These are phyloP conservation scores for Ascosphaera aggregata DNA, from an alignment of 2,329 filamentous ascomycete species.

Conservation along the genomic window DNA sequence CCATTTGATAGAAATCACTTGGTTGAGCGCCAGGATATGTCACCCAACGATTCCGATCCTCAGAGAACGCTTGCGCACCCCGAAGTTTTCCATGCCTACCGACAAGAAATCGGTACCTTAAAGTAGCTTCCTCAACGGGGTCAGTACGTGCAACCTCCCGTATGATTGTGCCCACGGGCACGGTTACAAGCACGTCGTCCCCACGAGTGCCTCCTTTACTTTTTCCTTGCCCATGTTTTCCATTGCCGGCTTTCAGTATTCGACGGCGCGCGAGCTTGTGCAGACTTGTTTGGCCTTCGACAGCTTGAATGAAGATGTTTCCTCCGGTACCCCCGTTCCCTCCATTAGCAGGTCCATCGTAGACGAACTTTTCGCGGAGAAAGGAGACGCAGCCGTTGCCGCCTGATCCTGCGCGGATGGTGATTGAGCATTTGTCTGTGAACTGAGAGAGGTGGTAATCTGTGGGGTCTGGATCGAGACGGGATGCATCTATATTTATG, in stretches of 20 bases:
- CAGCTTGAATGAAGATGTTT: conserved; percentile 82
- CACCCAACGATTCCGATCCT: conserved; percentile 51
- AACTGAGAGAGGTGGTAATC: conserved; percentile 71
- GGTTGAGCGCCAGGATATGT: conserved; percentile 60
- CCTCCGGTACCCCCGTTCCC: conserved; percentile 85
- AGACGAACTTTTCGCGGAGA: conserved; percentile 69
- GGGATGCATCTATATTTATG: conserved; percentile 19
- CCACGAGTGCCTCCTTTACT: conserved; percentile 46
- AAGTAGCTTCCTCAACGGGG: conserved; percentile 45
- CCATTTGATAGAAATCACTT: conserved; percentile 39
- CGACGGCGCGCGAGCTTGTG: conserved; percentile 70
- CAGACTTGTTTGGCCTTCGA: conserved; percentile 72
- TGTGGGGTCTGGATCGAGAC: conserved; percentile 58
- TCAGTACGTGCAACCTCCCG: conserved; percentile 61
- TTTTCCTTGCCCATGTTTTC: conserved; percentile 24
- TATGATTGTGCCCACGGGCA: conserved; percentile 81
- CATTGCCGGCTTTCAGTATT: conserved; percentile 26
- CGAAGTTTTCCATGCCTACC: conserved; percentile 15
- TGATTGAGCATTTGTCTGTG: conserved; percentile 61
- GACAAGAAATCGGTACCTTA: conserved; percentile 5
- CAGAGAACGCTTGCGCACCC: conserved; percentile 18
- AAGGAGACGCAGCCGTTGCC: conserved; percentile 92
- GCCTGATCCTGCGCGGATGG: conserved; percentile 54
- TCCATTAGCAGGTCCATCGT: conserved; percentile 77
- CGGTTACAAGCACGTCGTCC: conserved; percentile 67